A percentile compares a stretch with the other conserved stretches of the same genome.
Conservation (phyloP, 371 early-diverging fungal species). For the Mortierella sp. region DNA sequence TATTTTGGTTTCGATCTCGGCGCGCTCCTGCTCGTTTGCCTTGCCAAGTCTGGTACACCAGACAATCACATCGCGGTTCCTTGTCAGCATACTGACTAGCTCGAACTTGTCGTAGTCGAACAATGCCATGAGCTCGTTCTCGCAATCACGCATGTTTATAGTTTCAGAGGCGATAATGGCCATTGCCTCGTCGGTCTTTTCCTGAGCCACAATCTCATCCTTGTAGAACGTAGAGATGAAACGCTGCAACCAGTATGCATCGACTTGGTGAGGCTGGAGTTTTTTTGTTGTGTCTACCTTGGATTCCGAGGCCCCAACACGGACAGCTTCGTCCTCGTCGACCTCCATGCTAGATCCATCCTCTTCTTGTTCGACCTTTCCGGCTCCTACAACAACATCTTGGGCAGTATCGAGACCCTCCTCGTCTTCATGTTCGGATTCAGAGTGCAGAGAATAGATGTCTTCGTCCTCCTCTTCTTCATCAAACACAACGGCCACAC, state of each 20-base stretch:
- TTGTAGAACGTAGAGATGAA: conserved; percentile 82
- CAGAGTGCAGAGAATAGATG: conserved; percentile 69
- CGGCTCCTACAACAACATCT: conserved; percentile 61
- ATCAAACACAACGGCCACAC: conserved; percentile 83
- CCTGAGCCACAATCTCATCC: conserved; percentile 89
- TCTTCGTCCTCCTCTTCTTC: conserved; percentile 80
- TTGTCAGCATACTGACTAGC: conserved; percentile 87
- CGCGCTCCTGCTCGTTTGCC: conserved; percentile 61
- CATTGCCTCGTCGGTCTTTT: conserved; percentile 84
- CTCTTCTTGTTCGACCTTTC: conserved; percentile 62
- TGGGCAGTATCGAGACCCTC: conserved; percentile 58
- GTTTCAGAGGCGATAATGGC: conserved; percentile 78
- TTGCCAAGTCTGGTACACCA: conserved; percentile 92
- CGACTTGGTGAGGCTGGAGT: conserved; percentile 85
- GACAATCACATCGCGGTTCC: conserved; percentile 90
- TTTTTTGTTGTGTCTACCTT: conserved; percentile 58
- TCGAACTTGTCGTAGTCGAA: conserved; percentile 96
- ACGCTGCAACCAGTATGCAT: conserved; percentile 98
- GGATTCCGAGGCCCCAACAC: conserved; percentile 61
- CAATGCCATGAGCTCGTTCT: conserved; percentile 94
- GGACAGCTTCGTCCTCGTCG: conserved; percentile 59
- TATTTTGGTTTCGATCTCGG: conserved; percentile 42
- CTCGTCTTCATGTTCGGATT: conserved; percentile 65
- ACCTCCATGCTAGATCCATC: conserved; percentile 57
- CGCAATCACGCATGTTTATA: conserved; percentile 84